Base-by-base conservation (phyloP, 345 rosid genomes). In the Litchi chinensis region DNA sequence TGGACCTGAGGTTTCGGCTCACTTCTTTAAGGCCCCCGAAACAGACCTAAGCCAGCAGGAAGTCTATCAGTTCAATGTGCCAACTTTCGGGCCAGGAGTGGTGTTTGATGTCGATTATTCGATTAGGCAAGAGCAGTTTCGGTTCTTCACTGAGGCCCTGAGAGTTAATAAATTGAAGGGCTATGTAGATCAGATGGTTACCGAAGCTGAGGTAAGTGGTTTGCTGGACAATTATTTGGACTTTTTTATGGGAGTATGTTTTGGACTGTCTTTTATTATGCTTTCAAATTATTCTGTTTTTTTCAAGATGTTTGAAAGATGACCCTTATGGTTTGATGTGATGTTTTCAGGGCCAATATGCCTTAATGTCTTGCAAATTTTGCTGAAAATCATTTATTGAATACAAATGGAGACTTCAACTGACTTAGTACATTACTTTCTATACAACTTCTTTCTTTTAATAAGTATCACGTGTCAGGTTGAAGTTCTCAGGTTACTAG, bases 1-100 rank as follows among this genome's bases (percentile, higher is more conserved):
- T 56, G 99, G 98, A 9, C 99, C 98, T 46, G 99, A 95, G 79
- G 98, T 95, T n/a, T 95, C 99, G 0, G 88, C 99, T 0, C 99
- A 93, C 79, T 95, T 95, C 80, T 95, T 95, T 84, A 95, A 95
- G 92, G 98, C 99, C 75, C 43, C 90, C 0, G 99, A 95, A 77
- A 75, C 90, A 10, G 98, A 95, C 70, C 91, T 95, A 21, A 95
- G 99, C 75, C 99, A 95, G 90, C 98, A 95, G 83, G 99, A 95
- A 78, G 96, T 95, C 3, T 95, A 95, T 79, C 97, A 90, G 70
- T 95, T 95, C 90, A 95, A 95, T 80, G 99, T 95, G 69, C 99
- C 98, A 10, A 91, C 97, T 67, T 95, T 95, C 75, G 99, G 99
- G 22, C 99, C 96, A 8, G 98, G 99, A 39, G 99, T 95, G 32